phyloP scores from a whole-genome alignment of 495 filamentous ascomycete genomes.

The Articulospora tetracladia region DNA sequence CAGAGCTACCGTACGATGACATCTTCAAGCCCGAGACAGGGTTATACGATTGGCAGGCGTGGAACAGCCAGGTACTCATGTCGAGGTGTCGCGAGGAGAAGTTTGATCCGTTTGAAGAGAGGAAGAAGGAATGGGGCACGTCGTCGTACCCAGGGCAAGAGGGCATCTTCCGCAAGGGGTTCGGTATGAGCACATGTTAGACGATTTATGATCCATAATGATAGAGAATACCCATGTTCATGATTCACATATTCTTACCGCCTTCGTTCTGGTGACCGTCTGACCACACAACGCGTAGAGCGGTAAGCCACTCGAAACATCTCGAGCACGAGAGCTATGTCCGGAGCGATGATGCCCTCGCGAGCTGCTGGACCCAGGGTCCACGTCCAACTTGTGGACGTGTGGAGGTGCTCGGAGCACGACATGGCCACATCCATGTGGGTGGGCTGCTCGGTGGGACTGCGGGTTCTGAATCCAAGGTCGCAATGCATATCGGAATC shows the following conservation, averaged over 20 bases:
- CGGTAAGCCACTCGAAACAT: neutral
- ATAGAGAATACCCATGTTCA: neutral
- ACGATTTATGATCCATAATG: neutral
- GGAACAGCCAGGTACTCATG: slow-evolving; percentile 17
- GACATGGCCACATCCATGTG: neutral
- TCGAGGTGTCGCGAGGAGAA: slow-evolving; percentile 22
- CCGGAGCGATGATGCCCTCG: neutral
- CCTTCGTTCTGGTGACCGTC: neutral
- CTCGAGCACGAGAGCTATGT: neutral
- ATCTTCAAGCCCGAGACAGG: slow-evolving; percentile 36
- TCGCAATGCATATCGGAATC: neutral
- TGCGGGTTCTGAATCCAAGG: neutral
- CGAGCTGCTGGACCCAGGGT: neutral
- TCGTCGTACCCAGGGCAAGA: slow-evolving; percentile 3
- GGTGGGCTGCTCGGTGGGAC: neutral
- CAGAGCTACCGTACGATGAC: slow-evolving; percentile 36
- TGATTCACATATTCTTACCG: neutral
- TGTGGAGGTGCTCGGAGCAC: neutral
- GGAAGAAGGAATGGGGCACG: slow-evolving; percentile 1
- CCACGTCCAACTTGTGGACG: too few species aligned
- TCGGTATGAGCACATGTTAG: slow-evolving; percentile 13
- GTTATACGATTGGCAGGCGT: slow-evolving; percentile 22
- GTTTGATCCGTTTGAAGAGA: slow-evolving; percentile 14
- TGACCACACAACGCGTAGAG: neutral
- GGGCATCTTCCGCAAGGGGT: slow-evolving; percentile 9